Evolutionary conservation across 2,329 filamentous ascomycete species (phyloP).

Genomic region (Didymella keratinophila): DNA sequence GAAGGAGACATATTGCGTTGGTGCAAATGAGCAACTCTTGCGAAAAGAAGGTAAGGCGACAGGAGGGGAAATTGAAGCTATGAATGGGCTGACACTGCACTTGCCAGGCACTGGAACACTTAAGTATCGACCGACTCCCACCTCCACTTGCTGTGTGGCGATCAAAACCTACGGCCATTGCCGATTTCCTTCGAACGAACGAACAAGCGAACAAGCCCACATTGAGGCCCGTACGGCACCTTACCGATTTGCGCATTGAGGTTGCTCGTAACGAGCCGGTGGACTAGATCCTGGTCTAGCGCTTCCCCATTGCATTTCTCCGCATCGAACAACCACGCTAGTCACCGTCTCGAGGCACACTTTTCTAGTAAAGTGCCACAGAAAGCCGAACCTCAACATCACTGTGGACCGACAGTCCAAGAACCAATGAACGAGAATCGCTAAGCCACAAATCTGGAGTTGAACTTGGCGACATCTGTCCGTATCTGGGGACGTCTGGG

Average conservation of each 20-base stretch:
- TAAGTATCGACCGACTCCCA: slow-evolving; percentile 30
- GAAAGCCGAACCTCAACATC: slow-evolving; percentile 1
- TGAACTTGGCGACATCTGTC: slow-evolving; percentile 14
- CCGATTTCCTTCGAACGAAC: slow-evolving; percentile 12
- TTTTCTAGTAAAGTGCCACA: slow-evolving; percentile 2
- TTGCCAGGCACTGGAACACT: slow-evolving; percentile 24
- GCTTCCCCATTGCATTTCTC: slow-evolving; percentile 12
- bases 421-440: slow-evolving; percentile 26
- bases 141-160: slow-evolving; percentile 25
- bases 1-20: slow-evolving; percentile 41
- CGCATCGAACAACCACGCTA: slow-evolving; percentile 11
- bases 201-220: slow-evolving; percentile 2
- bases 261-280: slow-evolving; percentile 18
- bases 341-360: slow-evolving; percentile 29
- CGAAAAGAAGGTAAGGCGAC: slow-evolving; percentile 26
- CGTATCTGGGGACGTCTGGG: slow-evolving; percentile 31
- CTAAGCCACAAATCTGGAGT: slow-evolving; percentile 20
- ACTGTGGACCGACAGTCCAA: background rate
- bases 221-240: background rate
- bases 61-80: slow-evolving; percentile 4
- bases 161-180: slow-evolving; percentile 14
- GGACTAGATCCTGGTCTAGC: slow-evolving; percentile 11
- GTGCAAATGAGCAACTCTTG: slow-evolving; percentile 19
- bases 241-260: slow-evolving; percentile 10
- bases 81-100: slow-evolving; percentile 12